phyloP scores from a whole-genome alignment of 192 early-diverging fungal species.

The Backusella psychrophila region DNA sequence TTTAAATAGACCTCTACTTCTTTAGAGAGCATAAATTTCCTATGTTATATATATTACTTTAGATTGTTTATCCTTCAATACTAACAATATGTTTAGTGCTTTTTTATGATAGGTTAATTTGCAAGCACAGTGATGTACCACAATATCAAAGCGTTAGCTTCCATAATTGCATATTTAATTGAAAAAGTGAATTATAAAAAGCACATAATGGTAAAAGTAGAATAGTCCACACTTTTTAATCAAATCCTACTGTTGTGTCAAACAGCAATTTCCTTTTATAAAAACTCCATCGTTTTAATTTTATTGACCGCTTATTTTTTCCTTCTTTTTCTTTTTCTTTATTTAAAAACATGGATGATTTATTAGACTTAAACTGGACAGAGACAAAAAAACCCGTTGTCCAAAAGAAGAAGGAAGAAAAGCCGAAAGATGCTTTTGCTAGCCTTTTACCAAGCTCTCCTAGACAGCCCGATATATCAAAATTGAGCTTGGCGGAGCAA shows the following conservation, averaged over 20 bases:
- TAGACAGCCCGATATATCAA: slow-evolving; percentile 5
- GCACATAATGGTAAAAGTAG: no score
- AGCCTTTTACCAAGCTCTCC: neutral
- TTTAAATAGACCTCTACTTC: no score
- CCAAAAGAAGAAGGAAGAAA: neutral
- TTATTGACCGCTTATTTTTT: neutral
- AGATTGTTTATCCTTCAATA: no score
- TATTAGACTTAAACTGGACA: slow-evolving; percentile 7
- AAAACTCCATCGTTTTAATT: neutral
- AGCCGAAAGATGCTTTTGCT: slow-evolving; percentile 10
- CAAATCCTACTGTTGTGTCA: neutral
- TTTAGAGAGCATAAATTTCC: no score
- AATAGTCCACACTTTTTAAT: no score
- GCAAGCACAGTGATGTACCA: no score
- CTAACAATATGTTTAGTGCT: no score
- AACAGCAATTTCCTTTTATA: neutral
- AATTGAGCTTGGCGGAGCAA: slow-evolving; percentile 14
- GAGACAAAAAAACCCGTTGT: neutral
- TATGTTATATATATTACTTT: no score
- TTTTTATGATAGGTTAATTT: no score
- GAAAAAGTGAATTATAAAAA: no score
- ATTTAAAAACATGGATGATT: slow-evolving; percentile 6
- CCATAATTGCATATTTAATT: no score
- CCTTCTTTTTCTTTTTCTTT: neutral
- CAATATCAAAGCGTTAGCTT: no score